Evolutionary conservation across 805 yeast species (phyloP).

Genomic region (Candida tammaniensis): DNA sequence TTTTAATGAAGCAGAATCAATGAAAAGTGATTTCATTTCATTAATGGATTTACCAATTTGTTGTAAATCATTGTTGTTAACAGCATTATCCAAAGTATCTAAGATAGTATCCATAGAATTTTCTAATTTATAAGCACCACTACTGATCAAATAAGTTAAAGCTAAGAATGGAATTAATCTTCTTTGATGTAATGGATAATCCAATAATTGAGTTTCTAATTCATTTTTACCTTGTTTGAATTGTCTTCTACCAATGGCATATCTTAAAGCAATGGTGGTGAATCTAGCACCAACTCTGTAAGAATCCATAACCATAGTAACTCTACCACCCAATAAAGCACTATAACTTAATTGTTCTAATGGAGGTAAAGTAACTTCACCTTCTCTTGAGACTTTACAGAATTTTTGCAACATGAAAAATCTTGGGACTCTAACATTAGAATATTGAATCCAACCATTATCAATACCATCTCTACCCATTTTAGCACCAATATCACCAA

Average conservation of each 20-base stretch:
- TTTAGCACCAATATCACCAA: constrained; percentile 47
- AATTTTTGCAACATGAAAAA: constrained; percentile 45
- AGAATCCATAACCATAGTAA: constrained; percentile 43
- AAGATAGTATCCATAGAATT: constrained; percentile 28
- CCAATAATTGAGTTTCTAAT: constrained; percentile 40
- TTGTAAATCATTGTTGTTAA: constrained; percentile 28
- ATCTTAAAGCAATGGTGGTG: constrained; percentile 42
- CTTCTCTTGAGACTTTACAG: constrained; percentile 39
- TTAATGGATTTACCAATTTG: constrained; percentile 30
- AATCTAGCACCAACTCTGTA: constrained; percentile 42
- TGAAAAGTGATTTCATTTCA: constrained; percentile 41
- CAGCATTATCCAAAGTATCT: constrained; percentile 35
- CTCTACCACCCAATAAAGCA: constrained; percentile 45
- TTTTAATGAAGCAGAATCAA: constrained; percentile 45
- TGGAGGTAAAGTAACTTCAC: constrained; percentile 41
- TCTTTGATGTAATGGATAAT: constrained; percentile 46
- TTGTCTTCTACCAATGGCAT: constrained; percentile 47
- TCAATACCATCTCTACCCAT: constrained; percentile 51
- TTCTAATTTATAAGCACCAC: constrained; percentile 40
- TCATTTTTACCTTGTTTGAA: constrained; percentile 26
- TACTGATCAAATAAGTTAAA: constrained; percentile 33
- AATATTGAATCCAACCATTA: constrained; percentile 49
- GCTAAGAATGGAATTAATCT: constrained; percentile 46
- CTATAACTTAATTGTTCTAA: constrained; percentile 44
- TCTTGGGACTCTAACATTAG: constrained; percentile 43